phyloP scores from a whole-genome alignment of 257 asterid genomes.

The Hygrophila difformis region DNA sequence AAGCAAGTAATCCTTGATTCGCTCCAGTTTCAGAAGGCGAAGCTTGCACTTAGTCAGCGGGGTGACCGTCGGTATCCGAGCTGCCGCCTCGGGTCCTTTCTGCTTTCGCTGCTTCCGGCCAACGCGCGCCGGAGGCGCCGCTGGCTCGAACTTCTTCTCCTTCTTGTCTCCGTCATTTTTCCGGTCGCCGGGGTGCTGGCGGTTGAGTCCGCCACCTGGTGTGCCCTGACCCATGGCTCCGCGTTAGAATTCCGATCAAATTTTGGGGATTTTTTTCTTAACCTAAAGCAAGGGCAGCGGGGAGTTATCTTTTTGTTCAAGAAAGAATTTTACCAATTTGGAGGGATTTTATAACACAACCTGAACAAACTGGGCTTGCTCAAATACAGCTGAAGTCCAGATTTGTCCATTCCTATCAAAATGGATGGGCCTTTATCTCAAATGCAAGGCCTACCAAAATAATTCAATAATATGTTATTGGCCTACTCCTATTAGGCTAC shows the following conservation, averaged over 20 bases:
- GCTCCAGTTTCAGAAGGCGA: conserved; percentile 47
- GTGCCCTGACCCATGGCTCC: conserved; percentile 62
- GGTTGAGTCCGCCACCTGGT: conserved; percentile 52
- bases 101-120: conserved; percentile 50
- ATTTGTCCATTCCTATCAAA: no score
- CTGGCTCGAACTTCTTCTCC: conserved; percentile 66
- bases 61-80: conserved; percentile 35
- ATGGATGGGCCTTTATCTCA: no score
- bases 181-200: conserved; percentile 50
- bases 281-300: background rate
- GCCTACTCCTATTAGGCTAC: no score
- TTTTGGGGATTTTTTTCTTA: conserved; percentile 4
- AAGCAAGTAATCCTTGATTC: conserved; percentile 50
- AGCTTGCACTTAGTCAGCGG: conserved; percentile 43
- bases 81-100: conserved; percentile 59
- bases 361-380: no score
- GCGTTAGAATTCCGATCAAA: conserved; percentile 7
- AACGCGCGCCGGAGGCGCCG: conserved; percentile 46
- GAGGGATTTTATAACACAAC: no score
- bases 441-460: no score
- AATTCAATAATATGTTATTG: no score
- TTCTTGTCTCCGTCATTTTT: conserved; percentile 57
- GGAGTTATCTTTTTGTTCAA: conserved; percentile 29
- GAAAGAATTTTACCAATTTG: no score
- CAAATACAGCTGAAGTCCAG: no score